These are phyloP conservation scores for Fusarium continuum DNA, from an alignment of 2,329 filamentous ascomycete species.

Conservation along the genomic window DNA sequence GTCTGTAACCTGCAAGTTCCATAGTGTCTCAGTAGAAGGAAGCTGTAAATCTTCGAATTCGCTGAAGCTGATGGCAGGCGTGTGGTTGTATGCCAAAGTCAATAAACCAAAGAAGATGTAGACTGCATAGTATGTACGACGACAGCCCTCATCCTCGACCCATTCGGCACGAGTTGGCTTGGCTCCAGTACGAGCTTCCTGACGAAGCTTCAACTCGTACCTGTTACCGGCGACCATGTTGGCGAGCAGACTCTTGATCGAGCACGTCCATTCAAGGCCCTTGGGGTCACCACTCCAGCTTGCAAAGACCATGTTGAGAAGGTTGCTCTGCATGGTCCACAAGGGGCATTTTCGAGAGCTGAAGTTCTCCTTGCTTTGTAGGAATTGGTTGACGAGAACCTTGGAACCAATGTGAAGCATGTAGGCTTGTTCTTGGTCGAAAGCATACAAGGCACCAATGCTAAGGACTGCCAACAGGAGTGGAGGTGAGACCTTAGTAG, in stretches of 20 bases:
- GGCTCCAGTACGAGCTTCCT: conserved; percentile 82
- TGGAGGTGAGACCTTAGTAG: conserved; percentile 80
- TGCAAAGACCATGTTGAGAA: conserved; percentile 98
- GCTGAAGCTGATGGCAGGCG: conserved; percentile 96
- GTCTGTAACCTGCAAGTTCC: conserved; percentile 85
- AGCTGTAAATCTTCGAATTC: conserved; percentile 94
- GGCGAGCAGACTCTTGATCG: conserved; percentile 95
- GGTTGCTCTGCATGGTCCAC: conserved; percentile 97
- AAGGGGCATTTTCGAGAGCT: conserved; percentile 96
- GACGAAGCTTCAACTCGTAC: conserved; percentile 93
- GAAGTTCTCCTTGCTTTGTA: conserved; percentile 98
- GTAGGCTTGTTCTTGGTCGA: conserved; percentile 96
- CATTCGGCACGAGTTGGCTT: conserved; percentile 86
- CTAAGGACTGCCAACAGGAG: conserved; percentile 90
- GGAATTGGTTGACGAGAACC: conserved; percentile 93
- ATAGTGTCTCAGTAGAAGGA: conserved; percentile 91
- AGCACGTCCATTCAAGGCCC: conserved; percentile 97
- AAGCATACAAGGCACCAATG: conserved; percentile 95
- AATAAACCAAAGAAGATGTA: conserved; percentile 98
- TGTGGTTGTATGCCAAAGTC: conserved; percentile 97
- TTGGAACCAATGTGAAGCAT: conserved; percentile 98
- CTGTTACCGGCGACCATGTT: conserved; percentile 99
- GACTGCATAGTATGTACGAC: conserved; percentile 96
- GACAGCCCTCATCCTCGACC: conserved; percentile 96
- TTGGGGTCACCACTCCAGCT: conserved; percentile 99